Evolutionary conservation across 2,329 filamentous ascomycete species (phyloP), one percentile per base, ranked within the genome.

Genomic region (Knoxdaviesia capensis): DNA sequence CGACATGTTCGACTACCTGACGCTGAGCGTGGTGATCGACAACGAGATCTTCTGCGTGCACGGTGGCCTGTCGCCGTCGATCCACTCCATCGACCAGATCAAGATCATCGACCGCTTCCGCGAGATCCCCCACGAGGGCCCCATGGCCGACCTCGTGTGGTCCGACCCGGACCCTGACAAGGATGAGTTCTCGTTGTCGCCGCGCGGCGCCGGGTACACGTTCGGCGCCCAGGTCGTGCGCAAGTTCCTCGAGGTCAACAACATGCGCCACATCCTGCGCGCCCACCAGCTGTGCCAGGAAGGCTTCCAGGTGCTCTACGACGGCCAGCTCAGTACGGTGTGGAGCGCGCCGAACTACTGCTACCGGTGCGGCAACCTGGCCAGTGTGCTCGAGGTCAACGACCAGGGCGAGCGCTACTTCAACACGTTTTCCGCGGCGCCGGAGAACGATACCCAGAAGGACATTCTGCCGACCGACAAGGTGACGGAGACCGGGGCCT

Each of bases 121-220:
- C 50, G 90, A 98, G 57, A 98, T 98, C 46, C 90, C 90, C 5
- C 90, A 98, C 62, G 90, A 98, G 61, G 90, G 90, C 0, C 90
- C 90, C 33, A 98, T 98, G 90, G 90, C 90, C n/a, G 90, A 98
- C 59, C 66, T 98, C 5, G 90, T 98, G 32, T 98, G 90, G 90
- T 94, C 86, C 20, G 90, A 98, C 57, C 90, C 90, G 0, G 90
- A 98, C 56, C 80, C 84, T n/a, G 90, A 98, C 52, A 74, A 87
- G 44, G 90, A 98, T 60, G 90, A 98, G 59, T 98, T 98, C 61
- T 92, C 83, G 6, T 71, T 98, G 10, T 92, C 83, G 6, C 90
- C 90, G 3, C 74, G 90, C 47, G 90, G 90, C 37, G 90, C 90
- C 20, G 90, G 90, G 29, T 98, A 98, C 59, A 96, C 88, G 0